Evolutionary conservation across 768 basidiomycete species (phyloP), one percentile per base, ranked within the genome.

Genomic region (Tricholoma sp.): DNA sequence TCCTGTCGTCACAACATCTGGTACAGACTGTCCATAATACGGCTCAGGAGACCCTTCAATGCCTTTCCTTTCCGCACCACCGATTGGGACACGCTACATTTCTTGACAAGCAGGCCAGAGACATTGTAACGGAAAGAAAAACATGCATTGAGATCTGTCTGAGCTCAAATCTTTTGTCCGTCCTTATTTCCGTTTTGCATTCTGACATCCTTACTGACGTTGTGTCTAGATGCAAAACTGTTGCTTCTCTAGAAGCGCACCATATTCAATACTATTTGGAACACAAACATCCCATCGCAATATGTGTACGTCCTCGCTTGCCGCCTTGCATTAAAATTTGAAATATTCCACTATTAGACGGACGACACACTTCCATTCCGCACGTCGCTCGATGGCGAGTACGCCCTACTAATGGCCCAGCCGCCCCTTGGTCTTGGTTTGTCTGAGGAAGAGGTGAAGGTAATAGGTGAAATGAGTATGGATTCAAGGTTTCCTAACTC

Each of bases 61-160:
- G 93, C 11, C 78, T 93, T 0, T 80, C 81, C 1, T 85, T 78
- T 68, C 68, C 71, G 19, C 91, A 91, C 0, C 76, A 85, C 52
- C 76, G 91, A 43, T 73, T 94, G 0, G 88, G 91, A 0, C 91
- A 94, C 59, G 91, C 89, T 2, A 93, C 91, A 0, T 92, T 88
- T 70, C 77, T 94, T 21, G 74, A 83, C 57, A 79, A 81, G 2
- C 81, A 82, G 47, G 81, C 83, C 0, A 79, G 81, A 58, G 69
- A 73, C 1, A 66, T 84, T 39, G 87, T 91, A 7, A 70, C 81
- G 54, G 59, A 73, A 32, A 69, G 74, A 22, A 78, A 82, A 35
- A 80, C 80, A 43, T 83, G 83, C 65, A 80, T 93, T 39, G 91
- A 94, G 69, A 85, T 94, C 43, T 94, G 91, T 66, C 76, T 94